These are phyloP conservation scores for Barnettozyma wickerhamii DNA, from an alignment of 805 yeast genomes.

Conservation along the genomic window DNA sequence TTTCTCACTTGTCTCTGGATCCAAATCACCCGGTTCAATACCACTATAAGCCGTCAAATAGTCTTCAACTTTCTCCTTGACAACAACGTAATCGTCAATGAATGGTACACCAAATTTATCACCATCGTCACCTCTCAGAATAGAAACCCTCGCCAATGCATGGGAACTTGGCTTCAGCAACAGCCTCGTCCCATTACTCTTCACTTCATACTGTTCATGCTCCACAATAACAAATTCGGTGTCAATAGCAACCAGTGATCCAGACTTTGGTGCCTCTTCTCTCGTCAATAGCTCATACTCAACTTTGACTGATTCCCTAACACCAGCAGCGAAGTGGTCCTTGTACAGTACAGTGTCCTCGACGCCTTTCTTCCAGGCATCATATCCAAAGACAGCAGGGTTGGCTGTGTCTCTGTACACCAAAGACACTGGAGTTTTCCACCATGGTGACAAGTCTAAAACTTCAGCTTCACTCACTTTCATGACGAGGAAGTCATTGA, in stretches of 20 bases:
- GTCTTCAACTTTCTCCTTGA: constrained; percentile 68
- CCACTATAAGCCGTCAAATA: constrained; percentile 91
- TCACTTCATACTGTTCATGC: constrained; percentile 75
- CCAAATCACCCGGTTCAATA: constrained; percentile 88
- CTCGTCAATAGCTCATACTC: constrained; percentile 68
- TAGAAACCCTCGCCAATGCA: constrained; percentile 87
- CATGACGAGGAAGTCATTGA: constrained; percentile 87
- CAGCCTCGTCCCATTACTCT: constrained; percentile 63
- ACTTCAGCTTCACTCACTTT: constrained; percentile 75
- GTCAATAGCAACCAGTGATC: constrained; percentile 85
- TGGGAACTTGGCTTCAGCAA: constrained; percentile 70
- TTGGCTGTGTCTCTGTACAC: constrained; percentile 51
- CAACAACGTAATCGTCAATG: constrained; percentile 88
- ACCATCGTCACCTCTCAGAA: constrained; percentile 67
- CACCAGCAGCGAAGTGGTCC: constrained; percentile 69
- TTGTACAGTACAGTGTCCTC: constrained; percentile 65
- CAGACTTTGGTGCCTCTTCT: constrained; percentile 68
- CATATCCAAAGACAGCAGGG: constrained; percentile 41
- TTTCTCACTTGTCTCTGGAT: constrained; percentile 58
- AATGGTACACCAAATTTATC: constrained; percentile 68
- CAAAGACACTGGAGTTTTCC: constrained; percentile 81
- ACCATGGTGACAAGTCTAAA: constrained; percentile 60
- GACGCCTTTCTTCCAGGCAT: constrained; percentile 45
- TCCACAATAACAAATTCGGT: constrained; percentile 90
- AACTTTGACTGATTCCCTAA: constrained; percentile 49